Percentiles rank a stretch among this genome's conserved stretches.
phyloP scores from a whole-genome alignment of 495 filamentous ascomycete genomes.

The Lophium mytilinum region DNA sequence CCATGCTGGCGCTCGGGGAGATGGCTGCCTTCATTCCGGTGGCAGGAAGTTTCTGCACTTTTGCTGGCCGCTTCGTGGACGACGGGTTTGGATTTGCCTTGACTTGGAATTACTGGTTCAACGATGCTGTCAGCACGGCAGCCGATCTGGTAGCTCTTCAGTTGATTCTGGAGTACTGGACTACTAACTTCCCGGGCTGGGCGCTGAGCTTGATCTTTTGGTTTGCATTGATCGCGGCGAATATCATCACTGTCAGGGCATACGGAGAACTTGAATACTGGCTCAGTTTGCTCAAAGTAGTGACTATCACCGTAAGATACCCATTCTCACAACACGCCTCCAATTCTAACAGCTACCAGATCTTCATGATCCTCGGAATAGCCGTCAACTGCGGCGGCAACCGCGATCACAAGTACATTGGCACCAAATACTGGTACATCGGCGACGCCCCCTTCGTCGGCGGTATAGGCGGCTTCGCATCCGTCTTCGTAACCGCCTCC shows the following conservation, averaged over 20 bases:
- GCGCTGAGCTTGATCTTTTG: constrained; percentile 1
- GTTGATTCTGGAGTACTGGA: constrained; percentile 49
- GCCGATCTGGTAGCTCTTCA: constrained; percentile 57
- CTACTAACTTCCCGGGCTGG: constrained; percentile 36
- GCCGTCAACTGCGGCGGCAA: constrained; percentile 58
- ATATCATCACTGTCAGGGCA: constrained; percentile 2
- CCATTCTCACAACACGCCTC: no score
- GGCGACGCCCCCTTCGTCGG: constrained; percentile 3
- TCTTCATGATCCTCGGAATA: constrained; percentile 36
- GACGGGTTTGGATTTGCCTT: constrained; percentile 65
- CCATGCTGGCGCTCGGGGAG: constrained; percentile 49
- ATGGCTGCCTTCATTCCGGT: constrained; percentile 67
- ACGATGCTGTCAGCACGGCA: constrained; percentile 57
- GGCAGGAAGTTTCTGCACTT: constrained; percentile 60
- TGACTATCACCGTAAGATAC: constrained; percentile 52
- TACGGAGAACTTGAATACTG: constrained; percentile 68
- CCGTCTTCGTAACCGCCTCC: constrained; percentile 26
- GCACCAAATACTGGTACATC: constrained; percentile 55
- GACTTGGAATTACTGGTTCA: constrained; percentile 55
- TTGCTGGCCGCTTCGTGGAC: constrained; percentile 54
- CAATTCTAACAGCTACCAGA: no score
- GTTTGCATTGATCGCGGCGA: background rate
- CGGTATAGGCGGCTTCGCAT: constrained; percentile 26
- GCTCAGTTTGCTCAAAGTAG: constrained; percentile 63
- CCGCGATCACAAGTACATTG: constrained; percentile 49